A percentile compares a stretch with the other conserved stretches of the same genome.
phyloP scores from a whole-genome alignment of 305 asterid species.

The Rubia balearica region DNA sequence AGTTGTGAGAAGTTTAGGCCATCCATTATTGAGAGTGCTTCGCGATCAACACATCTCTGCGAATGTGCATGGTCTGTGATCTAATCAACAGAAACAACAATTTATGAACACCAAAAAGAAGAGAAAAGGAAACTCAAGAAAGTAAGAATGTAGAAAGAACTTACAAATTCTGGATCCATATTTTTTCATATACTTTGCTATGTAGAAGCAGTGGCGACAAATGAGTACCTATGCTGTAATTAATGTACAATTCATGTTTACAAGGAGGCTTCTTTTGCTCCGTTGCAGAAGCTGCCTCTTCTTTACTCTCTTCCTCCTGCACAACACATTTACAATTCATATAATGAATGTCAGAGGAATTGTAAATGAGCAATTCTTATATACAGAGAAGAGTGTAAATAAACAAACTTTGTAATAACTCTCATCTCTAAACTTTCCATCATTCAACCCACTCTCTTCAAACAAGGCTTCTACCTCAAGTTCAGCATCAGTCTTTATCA shows the following conservation, averaged over 20 bases:
- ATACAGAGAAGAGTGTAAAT: not conserved
- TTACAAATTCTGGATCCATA: slow-evolving; percentile 26
- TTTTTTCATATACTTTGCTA: slow-evolving; percentile 34
- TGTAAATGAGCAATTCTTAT: not conserved
- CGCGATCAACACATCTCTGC: not conserved
- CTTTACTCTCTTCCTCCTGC: too few relatives aligned
- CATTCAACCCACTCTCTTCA: not conserved
- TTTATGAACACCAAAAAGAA: not conserved
- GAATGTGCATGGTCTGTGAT: not conserved
- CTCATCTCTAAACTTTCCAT: slow-evolving; percentile 7
- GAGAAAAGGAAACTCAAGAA: not conserved
- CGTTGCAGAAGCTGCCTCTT: too few relatives aligned
- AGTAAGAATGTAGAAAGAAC: not conserved
- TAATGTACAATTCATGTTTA: not conserved
- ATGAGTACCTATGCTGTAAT: slow-evolving; percentile 30
- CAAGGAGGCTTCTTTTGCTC: not conserved
- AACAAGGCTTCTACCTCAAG: slow-evolving; percentile 29
- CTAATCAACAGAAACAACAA: not conserved
- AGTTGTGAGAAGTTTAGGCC: not conserved
- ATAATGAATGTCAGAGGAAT: too few relatives aligned
- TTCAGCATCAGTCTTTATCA: slow-evolving; percentile 32
- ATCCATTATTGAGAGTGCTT: not conserved
- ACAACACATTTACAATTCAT: too few relatives aligned
- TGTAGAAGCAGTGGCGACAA: slow-evolving; percentile 33
- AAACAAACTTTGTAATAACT: slow-evolving; percentile 22